Conservation (phyloP, 306 rosid genomes). For the Dalbergia cultrata region DNA sequence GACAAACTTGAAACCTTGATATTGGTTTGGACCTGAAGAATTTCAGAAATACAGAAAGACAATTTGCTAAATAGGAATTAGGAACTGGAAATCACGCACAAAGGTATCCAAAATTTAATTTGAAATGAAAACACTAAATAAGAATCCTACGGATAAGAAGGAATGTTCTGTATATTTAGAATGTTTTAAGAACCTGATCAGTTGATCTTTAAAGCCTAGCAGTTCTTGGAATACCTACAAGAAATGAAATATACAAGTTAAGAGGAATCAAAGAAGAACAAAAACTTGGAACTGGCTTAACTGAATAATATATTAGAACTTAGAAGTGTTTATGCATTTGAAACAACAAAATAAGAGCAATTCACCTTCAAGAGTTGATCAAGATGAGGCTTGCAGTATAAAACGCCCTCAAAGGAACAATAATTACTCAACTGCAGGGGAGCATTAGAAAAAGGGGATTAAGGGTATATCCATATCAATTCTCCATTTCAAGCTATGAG, state of each 20-base stretch:
- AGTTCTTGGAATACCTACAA: conserved; percentile 74
- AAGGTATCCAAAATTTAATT: conserved; percentile 14
- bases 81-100: conserved; percentile 4
- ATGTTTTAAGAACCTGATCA: conserved; percentile 57
- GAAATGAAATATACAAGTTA: neutral
- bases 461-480: no score
- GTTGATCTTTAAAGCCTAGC: conserved; percentile 68
- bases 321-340: conserved; percentile 14
- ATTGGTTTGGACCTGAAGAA: conserved; percentile 65
- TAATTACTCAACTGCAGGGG: conserved; percentile 68
- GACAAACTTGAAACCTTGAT: conserved; percentile 79
- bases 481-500: no score
- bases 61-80: neutral
- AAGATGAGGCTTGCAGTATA: conserved; percentile 82
- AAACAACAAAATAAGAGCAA: conserved; percentile 30
- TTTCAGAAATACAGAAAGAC: conserved; percentile 35
- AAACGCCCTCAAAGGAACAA: conserved; percentile 76
- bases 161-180: conserved; percentile 8
- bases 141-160: conserved; percentile 6
- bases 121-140: neutral
- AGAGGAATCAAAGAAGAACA: conserved; percentile 27
- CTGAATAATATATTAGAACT: neutral
- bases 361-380: conserved; percentile 86
- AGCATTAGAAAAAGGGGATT: neutral
- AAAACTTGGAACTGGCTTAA: neutral